Conservation (phyloP, 2,329 filamentous ascomycete species). For the Colletotrichum shisoi region DNA sequence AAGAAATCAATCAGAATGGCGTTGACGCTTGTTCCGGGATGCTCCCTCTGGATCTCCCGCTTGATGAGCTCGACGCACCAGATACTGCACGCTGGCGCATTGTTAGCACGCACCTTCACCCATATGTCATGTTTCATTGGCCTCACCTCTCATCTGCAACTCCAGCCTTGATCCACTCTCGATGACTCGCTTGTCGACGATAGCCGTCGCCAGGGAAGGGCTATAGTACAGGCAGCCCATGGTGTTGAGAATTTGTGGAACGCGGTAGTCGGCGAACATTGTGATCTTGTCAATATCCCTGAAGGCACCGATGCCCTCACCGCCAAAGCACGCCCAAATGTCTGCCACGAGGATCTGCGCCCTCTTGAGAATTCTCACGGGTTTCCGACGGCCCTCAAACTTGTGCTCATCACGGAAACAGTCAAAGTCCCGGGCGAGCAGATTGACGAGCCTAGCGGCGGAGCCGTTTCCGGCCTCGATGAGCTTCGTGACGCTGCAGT, state of each 20-base stretch:
- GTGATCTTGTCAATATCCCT: conserved; percentile 93
- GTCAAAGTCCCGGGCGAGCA: conserved; percentile 80
- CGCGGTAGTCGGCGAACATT: conserved; percentile 98
- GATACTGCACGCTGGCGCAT: conserved; percentile 77
- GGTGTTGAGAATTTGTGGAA: conserved; percentile 89
- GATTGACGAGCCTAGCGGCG: conserved; percentile 83
- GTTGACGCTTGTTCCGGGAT: conserved; percentile 78
- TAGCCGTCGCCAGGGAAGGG: conserved; percentile 75
- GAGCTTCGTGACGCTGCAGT: conserved; percentile 76
- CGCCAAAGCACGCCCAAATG: conserved; percentile 94
- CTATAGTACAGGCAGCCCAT: conserved; percentile 86
- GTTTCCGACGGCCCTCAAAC: conserved; percentile 74
- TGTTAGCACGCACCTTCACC: conserved; percentile 6
- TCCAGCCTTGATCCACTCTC: conserved; percentile 80
- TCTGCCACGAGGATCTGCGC: conserved; percentile 97
- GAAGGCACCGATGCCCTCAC: conserved; percentile 80
- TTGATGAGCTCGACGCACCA: conserved; percentile 93
- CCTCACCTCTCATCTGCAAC: conserved; percentile 79
- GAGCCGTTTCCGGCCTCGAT: conserved; percentile 78
- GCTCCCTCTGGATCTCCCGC: conserved; percentile 75
- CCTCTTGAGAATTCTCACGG: conserved; percentile 86
- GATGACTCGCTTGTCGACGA: conserved; percentile 71
- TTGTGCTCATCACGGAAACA: conserved; percentile 84
- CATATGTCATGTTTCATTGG: neutral
- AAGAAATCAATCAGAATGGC: conserved; percentile 97